Evolutionary conservation across 2,329 filamentous ascomycete genomes (phyloP).

Genomic region (Zasmidium angulare): DNA sequence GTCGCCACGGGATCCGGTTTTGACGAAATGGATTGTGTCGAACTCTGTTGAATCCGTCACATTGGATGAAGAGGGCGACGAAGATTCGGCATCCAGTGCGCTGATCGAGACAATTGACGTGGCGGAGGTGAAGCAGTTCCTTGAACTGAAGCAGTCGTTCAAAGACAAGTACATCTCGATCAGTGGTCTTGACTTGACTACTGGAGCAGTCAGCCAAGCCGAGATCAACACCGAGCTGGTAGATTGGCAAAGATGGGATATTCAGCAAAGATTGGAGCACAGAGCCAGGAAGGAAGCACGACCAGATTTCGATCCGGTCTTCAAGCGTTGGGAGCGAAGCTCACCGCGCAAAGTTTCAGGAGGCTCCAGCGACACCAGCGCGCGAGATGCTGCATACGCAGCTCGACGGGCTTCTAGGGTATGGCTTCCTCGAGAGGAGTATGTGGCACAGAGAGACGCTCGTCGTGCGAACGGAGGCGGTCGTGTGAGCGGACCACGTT

Average conservation of each 20-base stretch:
- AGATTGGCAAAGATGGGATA: not conserved
- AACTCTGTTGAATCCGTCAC: not conserved
- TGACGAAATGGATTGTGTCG: constrained; percentile 3
- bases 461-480: not conserved
- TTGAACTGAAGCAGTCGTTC: not conserved
- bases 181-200: not conserved
- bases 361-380: too few species aligned
- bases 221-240: not conserved
- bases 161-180: not conserved
- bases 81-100: not conserved
- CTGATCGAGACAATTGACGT: not conserved
- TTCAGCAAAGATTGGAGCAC: not conserved
- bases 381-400: too few species aligned
- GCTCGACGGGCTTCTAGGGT: not conserved
- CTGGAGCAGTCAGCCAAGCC: not conserved
- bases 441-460: not conserved
- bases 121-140: not conserved
- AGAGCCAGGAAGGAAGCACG: not conserved
- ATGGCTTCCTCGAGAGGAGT: not conserved
- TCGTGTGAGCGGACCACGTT: not conserved
- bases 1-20: not conserved
- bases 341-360: too few species aligned
- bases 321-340: not conserved
- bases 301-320: not conserved
- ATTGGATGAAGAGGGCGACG: constrained; percentile 1